A percentile compares a stretch with the other conserved stretches of the same genome.
Conservation (phyloP, 441 rosid species). For the Populus hybrid region DNA sequence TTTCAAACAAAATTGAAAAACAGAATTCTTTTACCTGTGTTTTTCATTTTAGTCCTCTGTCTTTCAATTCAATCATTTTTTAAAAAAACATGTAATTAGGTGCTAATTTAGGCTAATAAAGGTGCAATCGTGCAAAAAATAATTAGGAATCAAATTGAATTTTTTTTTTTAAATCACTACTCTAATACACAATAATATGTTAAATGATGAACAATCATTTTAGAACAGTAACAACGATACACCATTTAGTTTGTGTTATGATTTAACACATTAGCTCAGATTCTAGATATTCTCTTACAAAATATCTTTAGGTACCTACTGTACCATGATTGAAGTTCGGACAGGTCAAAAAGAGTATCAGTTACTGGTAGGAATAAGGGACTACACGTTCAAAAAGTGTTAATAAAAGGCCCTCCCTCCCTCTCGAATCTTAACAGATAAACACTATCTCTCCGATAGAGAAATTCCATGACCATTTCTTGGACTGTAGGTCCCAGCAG, state of each 20-base stretch:
- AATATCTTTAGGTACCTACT: not conserved
- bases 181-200: no score
- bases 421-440: not conserved
- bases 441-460: not conserved
- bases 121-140: accelerated
- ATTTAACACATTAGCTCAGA: not conserved
- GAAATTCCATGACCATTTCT: not conserved
- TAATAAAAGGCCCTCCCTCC: not conserved
- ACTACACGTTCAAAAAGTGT: not conserved
- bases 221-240: no score
- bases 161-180: no score
- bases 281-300: no score
- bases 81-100: no score
- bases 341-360: not conserved
- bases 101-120: no score
- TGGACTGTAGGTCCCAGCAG: not conserved
- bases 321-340: not conserved
- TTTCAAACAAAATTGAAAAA: no score
- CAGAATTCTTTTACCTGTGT: accelerated
- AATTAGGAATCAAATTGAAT: no score
- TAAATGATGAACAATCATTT: no score
- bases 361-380: not conserved
- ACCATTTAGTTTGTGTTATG: no score
- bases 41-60: accelerated
- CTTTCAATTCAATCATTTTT: no score